Evolutionary conservation across 2,329 filamentous ascomycete genomes (phyloP), one percentile per base, ranked within the genome.

Genomic region (Alternaria postmessia): DNA sequence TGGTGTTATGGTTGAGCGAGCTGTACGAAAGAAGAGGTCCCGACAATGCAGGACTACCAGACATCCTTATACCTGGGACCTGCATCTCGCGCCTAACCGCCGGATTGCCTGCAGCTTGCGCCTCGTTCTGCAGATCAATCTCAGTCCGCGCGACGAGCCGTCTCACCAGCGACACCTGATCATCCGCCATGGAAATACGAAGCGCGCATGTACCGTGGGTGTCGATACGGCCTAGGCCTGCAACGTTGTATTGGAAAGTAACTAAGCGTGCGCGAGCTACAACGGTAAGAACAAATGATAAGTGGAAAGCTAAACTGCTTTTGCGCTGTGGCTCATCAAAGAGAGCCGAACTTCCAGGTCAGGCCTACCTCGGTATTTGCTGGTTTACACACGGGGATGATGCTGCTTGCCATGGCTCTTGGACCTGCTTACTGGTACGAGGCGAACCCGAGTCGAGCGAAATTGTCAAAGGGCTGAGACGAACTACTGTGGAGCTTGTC

Each of bases 231-330:
- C 55, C 56, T 61, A 62, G 54, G 42, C 43, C 63, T 68, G 64
- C 65, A 63, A 51, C 59, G 53, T 62, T 24, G 65, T 68, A 66
- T 68, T 66, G 63, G 59, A 54, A 54, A 54, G 24, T 28, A 49
- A 44, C 46, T 43, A 43, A 57, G 61, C 65, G 57, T 60, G 49
- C 41, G 55, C 53, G 47, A 51, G 57, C 57, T 52, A 57, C 41
- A 12, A 41, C 26, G 20, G 30, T 32, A 18, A 46, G 39, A 30
- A 53, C 61, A 48, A 55, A 64, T 67, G 42, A 55, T 47, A 59
- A 53, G 57, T 48, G 56, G 53, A 18, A 44, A 14, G 11, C 61
- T 62, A 65, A 44, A 22, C 61, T 57, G 24, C 44, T 57, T 58
- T 41, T 20, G 41, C 39, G 5, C 22, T 12, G 43, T 51, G 39